A percentile compares a stretch with the other conserved stretches of the same genome.
Evolutionary conservation across 495 filamentous ascomycete species (phyloP).

Genomic region (Ramalina intermedia): DNA sequence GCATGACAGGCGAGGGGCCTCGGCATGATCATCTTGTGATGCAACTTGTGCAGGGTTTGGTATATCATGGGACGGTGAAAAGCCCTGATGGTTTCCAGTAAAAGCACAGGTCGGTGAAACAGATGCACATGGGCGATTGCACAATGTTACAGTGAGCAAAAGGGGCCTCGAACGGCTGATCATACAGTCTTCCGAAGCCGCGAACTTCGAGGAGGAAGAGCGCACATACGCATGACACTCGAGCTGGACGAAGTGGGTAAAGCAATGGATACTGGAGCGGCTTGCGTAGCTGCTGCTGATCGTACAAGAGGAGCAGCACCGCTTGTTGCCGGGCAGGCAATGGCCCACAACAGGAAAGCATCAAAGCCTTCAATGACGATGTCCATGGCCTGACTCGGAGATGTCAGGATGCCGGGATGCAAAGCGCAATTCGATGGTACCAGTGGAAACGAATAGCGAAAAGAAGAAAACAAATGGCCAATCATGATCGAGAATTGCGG

Average conservation of each 20-base stretch:
- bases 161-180: conserved; percentile 54
- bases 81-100: conserved; percentile 90
- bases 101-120: conserved; percentile 86
- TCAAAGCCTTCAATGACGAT: conserved; percentile 77
- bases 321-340: conserved; percentile 6
- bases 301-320: too few relatives aligned
- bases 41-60: conserved; percentile 84
- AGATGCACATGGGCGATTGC: conserved; percentile 84
- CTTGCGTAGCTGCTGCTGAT: conserved; percentile 48
- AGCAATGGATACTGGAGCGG: conserved; percentile 27
- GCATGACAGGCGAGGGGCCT: conserved; percentile 85
- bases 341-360: conserved; percentile 70
- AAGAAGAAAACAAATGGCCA: too few relatives aligned
- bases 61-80: conserved; percentile 75
- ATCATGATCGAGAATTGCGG: too few relatives aligned
- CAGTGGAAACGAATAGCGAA: too few relatives aligned
- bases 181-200: conserved; percentile 80
- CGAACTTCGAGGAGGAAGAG: conserved; percentile 72
- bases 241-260: too few relatives aligned
- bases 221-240: conserved; percentile 13
- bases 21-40: conserved; percentile 99
- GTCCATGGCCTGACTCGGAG: conserved; percentile 50
- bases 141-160: conserved; percentile 62
- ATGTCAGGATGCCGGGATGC: not conserved
- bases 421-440: too few relatives aligned